A percentile compares a stretch with the other conserved stretches of the same genome.
These are phyloP conservation scores for Fusarium haematococcum DNA, from an alignment of 2,329 filamentous ascomycete species.

Conservation along the genomic window DNA sequence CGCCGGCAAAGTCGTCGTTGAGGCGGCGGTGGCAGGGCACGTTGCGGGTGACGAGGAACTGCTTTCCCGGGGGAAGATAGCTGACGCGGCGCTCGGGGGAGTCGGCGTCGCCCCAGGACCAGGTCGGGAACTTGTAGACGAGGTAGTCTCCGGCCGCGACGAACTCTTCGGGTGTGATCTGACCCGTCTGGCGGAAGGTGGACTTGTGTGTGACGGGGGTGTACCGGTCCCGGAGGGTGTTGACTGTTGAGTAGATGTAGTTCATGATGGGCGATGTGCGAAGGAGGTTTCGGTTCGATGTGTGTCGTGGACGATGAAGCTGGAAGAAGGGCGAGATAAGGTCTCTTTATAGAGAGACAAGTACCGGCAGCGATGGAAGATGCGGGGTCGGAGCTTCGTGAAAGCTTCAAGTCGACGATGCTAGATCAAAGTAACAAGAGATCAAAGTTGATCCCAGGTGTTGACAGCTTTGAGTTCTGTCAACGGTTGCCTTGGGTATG, in stretches of 20 bases:
- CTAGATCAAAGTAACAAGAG: background rate
- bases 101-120: slow-evolving; percentile 94
- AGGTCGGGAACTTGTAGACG: slow-evolving; percentile 98
- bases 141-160: slow-evolving; percentile 95
- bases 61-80: slow-evolving; percentile 89
- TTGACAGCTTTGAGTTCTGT: background rate
- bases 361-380: background rate
- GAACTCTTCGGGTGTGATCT: slow-evolving; percentile 98
- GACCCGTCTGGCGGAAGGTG: slow-evolving; percentile 91
- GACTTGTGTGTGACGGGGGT: slow-evolving; percentile 90
- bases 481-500: slow-evolving; percentile 16
- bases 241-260: slow-evolving; percentile 91
- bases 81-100: slow-evolving; percentile 80
- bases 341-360: background rate
- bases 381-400: slow-evolving; percentile 29
- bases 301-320: background rate
- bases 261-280: slow-evolving; percentile 72
- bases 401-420: background rate
- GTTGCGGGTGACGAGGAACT: slow-evolving; percentile 94
- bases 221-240: slow-evolving; percentile 90
- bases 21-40: slow-evolving; percentile 93
- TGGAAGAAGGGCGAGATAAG: background rate
- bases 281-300: background rate
- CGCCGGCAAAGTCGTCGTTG: slow-evolving; percentile 92
- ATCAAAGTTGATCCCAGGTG: background rate